A percentile compares a stretch with the other conserved stretches of the same genome.
Evolutionary conservation across 805 yeast species (phyloP).

Genomic region (Naumovozyma baii): DNA sequence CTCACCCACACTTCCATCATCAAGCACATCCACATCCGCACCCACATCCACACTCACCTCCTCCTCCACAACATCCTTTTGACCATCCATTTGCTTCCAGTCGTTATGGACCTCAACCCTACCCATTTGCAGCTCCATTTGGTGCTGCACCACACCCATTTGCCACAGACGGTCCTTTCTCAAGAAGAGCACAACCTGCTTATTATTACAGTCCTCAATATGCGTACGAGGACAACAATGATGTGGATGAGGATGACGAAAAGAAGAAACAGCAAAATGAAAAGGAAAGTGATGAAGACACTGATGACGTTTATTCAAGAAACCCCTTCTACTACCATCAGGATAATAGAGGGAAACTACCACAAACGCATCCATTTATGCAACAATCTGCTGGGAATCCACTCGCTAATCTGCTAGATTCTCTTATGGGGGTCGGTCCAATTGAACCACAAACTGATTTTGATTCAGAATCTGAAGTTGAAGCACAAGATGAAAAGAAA

Average conservation of each 20-base stretch:
- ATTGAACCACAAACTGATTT: slow-evolving; percentile 7
- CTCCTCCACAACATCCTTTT: slow-evolving; percentile 1
- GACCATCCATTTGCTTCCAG: neutral
- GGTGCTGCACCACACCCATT: slow-evolving; percentile 5
- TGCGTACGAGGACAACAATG: slow-evolving; percentile 23
- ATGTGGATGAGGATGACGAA: slow-evolving; percentile 22
- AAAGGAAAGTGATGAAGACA: slow-evolving; percentile 2
- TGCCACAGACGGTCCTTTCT: slow-evolving; percentile 3
- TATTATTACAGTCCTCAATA: slow-evolving; percentile 26
- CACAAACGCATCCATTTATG: slow-evolving; percentile 13
- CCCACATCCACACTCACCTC: neutral
- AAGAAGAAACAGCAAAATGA: slow-evolving; percentile 6
- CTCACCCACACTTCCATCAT: neutral
- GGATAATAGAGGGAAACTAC: slow-evolving; percentile 14
- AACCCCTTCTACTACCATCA: slow-evolving; percentile 22
- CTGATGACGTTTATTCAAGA: slow-evolving; percentile 6
- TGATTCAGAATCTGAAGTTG: slow-evolving; percentile 1
- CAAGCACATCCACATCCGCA: slow-evolving; percentile 2
- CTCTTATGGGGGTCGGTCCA: slow-evolving; percentile 15
- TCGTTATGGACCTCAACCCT: neutral
- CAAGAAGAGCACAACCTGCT: slow-evolving; percentile 12
- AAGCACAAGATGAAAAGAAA: slow-evolving; percentile 5
- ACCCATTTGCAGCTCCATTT: neutral
- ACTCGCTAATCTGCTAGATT: slow-evolving; percentile 13
- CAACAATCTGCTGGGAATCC: slow-evolving; percentile 6